Evolutionary conservation across 2,329 filamentous ascomycete genomes (phyloP), one percentile per base, ranked within the genome.

Genomic region (Pyricularia grisea): DNA sequence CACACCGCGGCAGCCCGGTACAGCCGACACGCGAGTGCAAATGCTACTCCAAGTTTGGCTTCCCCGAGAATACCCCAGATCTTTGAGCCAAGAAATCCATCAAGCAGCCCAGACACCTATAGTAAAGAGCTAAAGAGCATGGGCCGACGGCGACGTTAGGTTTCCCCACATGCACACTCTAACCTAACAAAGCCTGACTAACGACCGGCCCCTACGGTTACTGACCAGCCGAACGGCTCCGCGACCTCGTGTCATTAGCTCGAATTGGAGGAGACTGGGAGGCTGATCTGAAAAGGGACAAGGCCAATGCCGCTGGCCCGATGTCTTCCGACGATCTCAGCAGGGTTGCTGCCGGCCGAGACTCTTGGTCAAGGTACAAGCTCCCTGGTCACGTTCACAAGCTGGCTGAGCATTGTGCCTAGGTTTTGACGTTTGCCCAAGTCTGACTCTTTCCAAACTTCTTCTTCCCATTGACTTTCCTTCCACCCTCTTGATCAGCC

Each of bases 261-360:
- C 9, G n/a, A 61, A 27, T 61, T 12, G 58, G 1, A 61, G 25
- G 58, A 61, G 58, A 27, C 58, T 27, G 25, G n/a, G 3, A 61
- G n/a, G 58, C 58, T 61, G 58, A 61, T 61, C 58, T 61, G n/a
- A 61, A 58, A 67, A 23, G 20, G 36, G 30, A 67, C 12, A 67
- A 55, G 66, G 55, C 25, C 42, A 74, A 73, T 73, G 73, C 73
- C 74, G 74, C 71, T 73, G 71, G 74, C 72, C 74, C 73, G 74
- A 73, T 74, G 72, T 73, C 67, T 74, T 70, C 74, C 74, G 74
- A 75, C 64, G 58, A 30, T n/a, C 60, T 68, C 50, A 28, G 36
- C 25, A 67, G 20, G 33, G 65, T 67, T 67, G 33, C 65, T 68
- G 67, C 36, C 23, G 55, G 67, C 50, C 28, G 66, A 55, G 66